phyloP scores from a whole-genome alignment of 1,139 yeast genomes.

The Yamadazyma dendronema region DNA sequence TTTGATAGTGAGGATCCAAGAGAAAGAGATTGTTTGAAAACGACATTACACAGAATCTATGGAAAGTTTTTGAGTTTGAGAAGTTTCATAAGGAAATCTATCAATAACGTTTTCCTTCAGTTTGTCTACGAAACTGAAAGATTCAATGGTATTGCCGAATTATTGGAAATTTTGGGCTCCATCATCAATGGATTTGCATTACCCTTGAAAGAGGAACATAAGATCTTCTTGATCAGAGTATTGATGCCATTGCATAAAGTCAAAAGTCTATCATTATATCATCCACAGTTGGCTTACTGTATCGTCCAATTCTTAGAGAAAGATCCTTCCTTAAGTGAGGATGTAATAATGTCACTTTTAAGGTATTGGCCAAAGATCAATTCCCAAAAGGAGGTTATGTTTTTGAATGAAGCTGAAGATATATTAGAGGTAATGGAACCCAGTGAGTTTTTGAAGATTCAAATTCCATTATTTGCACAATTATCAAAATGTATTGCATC shows the following conservation, averaged over 20 bases:
- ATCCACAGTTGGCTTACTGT: slow-evolving; percentile 96
- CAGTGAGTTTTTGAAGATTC: slow-evolving; percentile 84
- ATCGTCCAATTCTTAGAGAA: slow-evolving; percentile 94
- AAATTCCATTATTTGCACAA: slow-evolving; percentile 92
- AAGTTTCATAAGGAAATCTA: slow-evolving; percentile 87
- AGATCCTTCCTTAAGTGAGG: slow-evolving; percentile 89
- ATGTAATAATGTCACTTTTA: slow-evolving; percentile 87
- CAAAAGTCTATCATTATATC: slow-evolving; percentile 81
- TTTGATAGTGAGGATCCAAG: slow-evolving; percentile 97
- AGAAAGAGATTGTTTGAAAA: slow-evolving; percentile 92
- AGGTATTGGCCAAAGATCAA: slow-evolving; percentile 97
- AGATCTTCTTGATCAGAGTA: slow-evolving; percentile 83
- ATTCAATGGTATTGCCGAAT: slow-evolving; percentile 94
- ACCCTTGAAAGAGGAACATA: slow-evolving; percentile 96
- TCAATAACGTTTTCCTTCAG: slow-evolving; percentile 87
- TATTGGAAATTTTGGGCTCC: slow-evolving; percentile 90
- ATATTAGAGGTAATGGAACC: slow-evolving; percentile 97
- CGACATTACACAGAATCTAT: slow-evolving; percentile 91
- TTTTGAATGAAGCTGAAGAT: slow-evolving; percentile 92
- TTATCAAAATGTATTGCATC: slow-evolving; percentile 91
- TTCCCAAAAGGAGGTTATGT: slow-evolving; percentile 94
- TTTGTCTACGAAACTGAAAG: slow-evolving; percentile 94
- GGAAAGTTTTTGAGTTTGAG: slow-evolving; percentile 91
- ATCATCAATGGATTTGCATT: slow-evolving; percentile 97
- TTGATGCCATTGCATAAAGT: slow-evolving; percentile 92